Evolutionary conservation across 805 yeast species (phyloP), one percentile per base, ranked within the genome.

Genomic region (Kregervanrija pseudodelftensis): DNA sequence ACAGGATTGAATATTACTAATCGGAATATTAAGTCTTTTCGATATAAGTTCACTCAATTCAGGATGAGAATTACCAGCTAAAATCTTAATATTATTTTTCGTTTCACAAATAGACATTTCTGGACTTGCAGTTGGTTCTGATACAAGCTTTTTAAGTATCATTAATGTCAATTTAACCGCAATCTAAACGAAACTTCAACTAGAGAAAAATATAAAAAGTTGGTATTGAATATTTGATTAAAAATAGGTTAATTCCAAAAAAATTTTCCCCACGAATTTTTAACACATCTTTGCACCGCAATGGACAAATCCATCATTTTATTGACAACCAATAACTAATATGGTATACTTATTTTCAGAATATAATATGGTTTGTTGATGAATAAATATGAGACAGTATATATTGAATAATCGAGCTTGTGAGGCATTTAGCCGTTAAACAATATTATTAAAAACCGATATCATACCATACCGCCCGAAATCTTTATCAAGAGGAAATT

Each of bases 11-110:
- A 91, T 80, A 48, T 82, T 81, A 41, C 95, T 78, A 37, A 87
- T 69, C 11, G 76, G 76, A 12, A 86, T 62, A 15, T 85, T 85
- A 36, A 91, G 70, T 53, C 68, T 77, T 47, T 69, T 66, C 3
- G 93, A 77, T 33, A 93, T 86, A 37, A 72, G 69, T 49, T 78
- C 74, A n/a, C 95, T 85, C 39, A 91, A 75, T 41, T 79, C 85
- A 2, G 90, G 89, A 61, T 91, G 98, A 1, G 95, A 85, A 64
- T 86, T 87, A 14, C 80, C 82, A 4, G 77, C 63, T 43, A 77
- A 57, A 31, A 77, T 60, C 53, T 73, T 76, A 47, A 77, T 76
- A 36, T 74, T 64, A 54, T 77, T 77, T 10, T 61, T 63, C 1
- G 58, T 54, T 36, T 60, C 59, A 16, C 56, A 56, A 4, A 59